Conservation (phyloP, 2,329 filamentous ascomycete genomes). For the Pestalotiopsis sp. region DNA sequence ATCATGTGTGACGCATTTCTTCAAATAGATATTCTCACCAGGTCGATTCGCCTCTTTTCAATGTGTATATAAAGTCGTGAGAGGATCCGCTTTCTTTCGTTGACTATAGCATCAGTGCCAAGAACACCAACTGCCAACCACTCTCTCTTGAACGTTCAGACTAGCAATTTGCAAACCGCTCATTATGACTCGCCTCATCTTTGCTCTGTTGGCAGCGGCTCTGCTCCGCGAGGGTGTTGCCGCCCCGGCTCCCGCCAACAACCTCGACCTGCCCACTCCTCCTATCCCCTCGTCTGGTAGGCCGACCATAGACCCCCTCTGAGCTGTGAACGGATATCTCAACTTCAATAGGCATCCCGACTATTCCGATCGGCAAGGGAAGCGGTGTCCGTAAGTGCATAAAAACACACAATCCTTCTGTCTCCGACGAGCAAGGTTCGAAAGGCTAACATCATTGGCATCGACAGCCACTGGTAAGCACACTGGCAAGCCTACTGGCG, state of each 20-base stretch:
- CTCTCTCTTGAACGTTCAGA: too few species aligned
- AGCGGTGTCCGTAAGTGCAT: not conserved
- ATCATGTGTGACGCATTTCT: not conserved
- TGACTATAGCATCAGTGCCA: not conserved
- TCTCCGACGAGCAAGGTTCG: too few species aligned
- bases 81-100: not conserved
- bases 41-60: not conserved
- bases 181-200: slow-evolving; percentile 14
- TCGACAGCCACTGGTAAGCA: not conserved
- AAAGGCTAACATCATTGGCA: not conserved
- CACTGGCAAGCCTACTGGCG: not conserved
- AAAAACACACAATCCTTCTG: too few species aligned
- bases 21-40: not conserved
- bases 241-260: not conserved
- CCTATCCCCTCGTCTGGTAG: not conserved
- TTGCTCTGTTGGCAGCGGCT: slow-evolving; percentile 11
- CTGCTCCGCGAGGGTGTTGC: slow-evolving; percentile 5
- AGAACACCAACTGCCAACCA: not conserved
- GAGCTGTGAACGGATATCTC: not conserved
- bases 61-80: not conserved
- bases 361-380: not conserved
- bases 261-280: not conserved
- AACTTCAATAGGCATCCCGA: not conserved
- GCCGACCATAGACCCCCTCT: not conserved
- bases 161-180: not conserved